Conservation (phyloP, 2,329 filamentous ascomycete species). For the Graphilbum ipis-grandicollis region DNA sequence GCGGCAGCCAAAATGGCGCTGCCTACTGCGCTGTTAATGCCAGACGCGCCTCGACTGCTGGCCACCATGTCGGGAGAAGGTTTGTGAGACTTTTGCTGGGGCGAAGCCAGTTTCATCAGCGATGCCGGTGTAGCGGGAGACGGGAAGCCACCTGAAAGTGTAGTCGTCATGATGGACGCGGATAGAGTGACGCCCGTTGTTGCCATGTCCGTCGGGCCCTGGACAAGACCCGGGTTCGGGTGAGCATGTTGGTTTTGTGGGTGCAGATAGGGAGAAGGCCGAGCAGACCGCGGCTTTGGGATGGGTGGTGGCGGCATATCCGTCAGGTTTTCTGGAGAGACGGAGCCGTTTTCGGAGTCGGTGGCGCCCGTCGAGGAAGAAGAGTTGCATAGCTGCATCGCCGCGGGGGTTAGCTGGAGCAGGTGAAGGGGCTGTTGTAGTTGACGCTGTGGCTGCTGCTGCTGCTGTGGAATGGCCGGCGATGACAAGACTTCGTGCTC, state of each 20-base stretch:
- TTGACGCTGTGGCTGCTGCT: constrained; percentile 17
- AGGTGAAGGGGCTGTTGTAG: constrained; percentile 17
- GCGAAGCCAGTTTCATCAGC: constrained; percentile 57
- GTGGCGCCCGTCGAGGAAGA: constrained; percentile 26
- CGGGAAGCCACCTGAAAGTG: constrained; percentile 18
- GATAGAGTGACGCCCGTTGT: not conserved
- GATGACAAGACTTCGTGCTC: constrained; percentile 16
- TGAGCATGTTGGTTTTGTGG: constrained; percentile 24
- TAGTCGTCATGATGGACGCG: not conserved
- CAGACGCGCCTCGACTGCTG: constrained; percentile 19
- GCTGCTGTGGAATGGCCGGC: constrained; percentile 15
- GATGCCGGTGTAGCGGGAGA: constrained; percentile 75
- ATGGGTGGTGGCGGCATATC: constrained; percentile 54
- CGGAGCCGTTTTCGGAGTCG: constrained; percentile 45
- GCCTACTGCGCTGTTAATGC: constrained; percentile 2
- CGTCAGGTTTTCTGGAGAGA: constrained; percentile 44
- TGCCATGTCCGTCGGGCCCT: not conserved
- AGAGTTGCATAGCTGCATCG: constrained; percentile 12
- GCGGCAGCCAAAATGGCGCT: not conserved
- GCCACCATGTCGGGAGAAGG: constrained; percentile 2
- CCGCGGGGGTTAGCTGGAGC: constrained; percentile 1
- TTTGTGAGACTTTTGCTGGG: constrained; percentile 17
- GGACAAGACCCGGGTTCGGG: not conserved
- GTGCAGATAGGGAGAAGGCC: constrained; percentile 49
- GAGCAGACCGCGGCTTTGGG: constrained; percentile 45